A percentile compares a stretch with the other conserved stretches of the same genome.
phyloP scores from a whole-genome alignment of 1,284 basidiomycete genomes.

The Sporisorium sorghi region DNA sequence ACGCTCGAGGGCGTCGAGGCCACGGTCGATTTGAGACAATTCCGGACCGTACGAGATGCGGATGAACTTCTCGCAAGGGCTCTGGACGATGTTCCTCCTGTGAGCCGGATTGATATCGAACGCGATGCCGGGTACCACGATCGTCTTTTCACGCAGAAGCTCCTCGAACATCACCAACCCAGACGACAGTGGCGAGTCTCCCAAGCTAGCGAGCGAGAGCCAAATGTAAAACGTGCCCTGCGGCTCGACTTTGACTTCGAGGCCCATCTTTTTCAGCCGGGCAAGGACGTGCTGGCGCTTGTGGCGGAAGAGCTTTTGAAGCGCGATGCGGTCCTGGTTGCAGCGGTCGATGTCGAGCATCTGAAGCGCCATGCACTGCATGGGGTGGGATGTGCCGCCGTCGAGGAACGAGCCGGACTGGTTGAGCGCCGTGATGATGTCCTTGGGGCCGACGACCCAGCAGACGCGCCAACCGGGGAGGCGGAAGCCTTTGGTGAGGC shows the following conservation, averaged over 20 bases:
- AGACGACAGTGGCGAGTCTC: slow-evolving; percentile 73
- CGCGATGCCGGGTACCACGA: slow-evolving; percentile 85
- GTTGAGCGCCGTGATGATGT: slow-evolving; percentile 58
- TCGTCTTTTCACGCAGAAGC: slow-evolving; percentile 86
- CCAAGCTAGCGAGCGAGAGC: slow-evolving; percentile 76
- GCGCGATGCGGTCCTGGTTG: slow-evolving; percentile 76
- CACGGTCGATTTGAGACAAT: slow-evolving; percentile 80
- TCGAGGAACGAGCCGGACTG: slow-evolving; percentile 59
- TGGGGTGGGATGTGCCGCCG: slow-evolving; percentile 56
- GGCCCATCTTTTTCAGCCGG: slow-evolving; percentile 79
- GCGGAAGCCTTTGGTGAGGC: slow-evolving; percentile 83
- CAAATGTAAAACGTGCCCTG: slow-evolving; percentile 81
- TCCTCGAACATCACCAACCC: slow-evolving; percentile 96
- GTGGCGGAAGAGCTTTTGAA: slow-evolving; percentile 80
- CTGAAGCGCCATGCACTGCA: slow-evolving; percentile 58
- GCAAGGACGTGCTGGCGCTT: slow-evolving; percentile 90
- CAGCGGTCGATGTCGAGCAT: slow-evolving; percentile 73
- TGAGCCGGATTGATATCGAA: slow-evolving; percentile 76
- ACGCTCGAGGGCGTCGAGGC: slow-evolving; percentile 84
- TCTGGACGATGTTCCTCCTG: slow-evolving; percentile 80
- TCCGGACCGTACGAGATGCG: slow-evolving; percentile 83
- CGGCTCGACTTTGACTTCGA: slow-evolving; percentile 47
- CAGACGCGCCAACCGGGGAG: slow-evolving; percentile 73
- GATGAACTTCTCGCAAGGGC: slow-evolving; percentile 73
- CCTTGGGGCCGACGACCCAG: slow-evolving; percentile 81